Base-by-base conservation (phyloP, 1,139 yeast genomes). In the Suhomyces panamericanus region DNA sequence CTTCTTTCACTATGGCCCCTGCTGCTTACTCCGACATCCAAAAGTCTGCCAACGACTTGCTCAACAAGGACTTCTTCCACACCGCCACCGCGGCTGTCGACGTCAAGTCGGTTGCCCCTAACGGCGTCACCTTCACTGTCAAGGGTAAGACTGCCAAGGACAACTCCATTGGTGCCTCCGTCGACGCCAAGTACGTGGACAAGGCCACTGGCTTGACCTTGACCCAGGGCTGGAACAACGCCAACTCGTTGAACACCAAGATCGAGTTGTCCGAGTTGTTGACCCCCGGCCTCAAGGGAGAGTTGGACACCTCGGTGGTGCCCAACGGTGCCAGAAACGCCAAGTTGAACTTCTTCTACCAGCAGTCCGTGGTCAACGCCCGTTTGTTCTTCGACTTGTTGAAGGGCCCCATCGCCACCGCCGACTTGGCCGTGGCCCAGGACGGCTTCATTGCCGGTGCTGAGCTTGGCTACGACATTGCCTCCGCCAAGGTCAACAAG, bases 391-490 rank as follows among this genome's bases (percentile, higher is more conserved):
- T 95, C 62, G 97, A 95, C 75, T 78, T 93, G 67, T 80, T 91
- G 69, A 91, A 91, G 80, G 96, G 96, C 60, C 96, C 98, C 62
- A 78, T 87, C 58, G 91, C 96, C 69, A 84, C 89, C 59, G 97
- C 97, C 72, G 97, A 93, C 72, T 81, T 89, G 67, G 85, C 96
- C 56, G 82, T 91, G 62, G 96, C 96, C 66, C 96, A 88, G 74
- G 96, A 90, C 63, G 97, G 97, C 59, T 86, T 90, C 81, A 83
- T 95, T 58, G 95, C 93, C 60, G 99, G 99, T 75, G 96, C 95
- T 57, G 96, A 93, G 76, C 83, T 93, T 65, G 95, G 96, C 63
- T 93, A 93, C 78, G 98, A 95, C 75, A 88, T 93, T 65, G 80
- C 89, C 59, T 81, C 87, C 56, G 98, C 97, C 63, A 81, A 87